These are phyloP conservation scores for Coemansia pectinata DNA, from an alignment of 192 early-diverging fungal genomes.

Conservation along the genomic window DNA sequence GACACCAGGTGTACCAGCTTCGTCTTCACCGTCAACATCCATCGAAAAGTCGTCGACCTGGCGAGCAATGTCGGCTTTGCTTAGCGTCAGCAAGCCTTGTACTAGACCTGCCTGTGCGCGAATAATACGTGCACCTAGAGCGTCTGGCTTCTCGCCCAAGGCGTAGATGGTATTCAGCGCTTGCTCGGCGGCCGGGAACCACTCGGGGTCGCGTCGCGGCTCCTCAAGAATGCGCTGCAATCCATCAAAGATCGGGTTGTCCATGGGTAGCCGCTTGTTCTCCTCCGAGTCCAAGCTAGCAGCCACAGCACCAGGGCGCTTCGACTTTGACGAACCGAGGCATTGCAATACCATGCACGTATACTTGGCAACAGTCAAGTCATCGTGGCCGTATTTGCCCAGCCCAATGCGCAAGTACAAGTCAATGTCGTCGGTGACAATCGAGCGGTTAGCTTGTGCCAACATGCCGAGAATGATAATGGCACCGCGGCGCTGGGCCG, in stretches of 20 bases:
- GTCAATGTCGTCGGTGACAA: conserved; percentile 87
- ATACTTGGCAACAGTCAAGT: conserved; percentile 83
- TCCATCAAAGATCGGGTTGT: conserved; percentile 61
- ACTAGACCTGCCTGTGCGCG: conserved; percentile 65
- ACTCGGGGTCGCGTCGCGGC: conserved; percentile 48
- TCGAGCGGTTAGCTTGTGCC: conserved; percentile 78
- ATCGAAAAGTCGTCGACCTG: conserved; percentile 17
- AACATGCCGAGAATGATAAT: conserved; percentile 94
- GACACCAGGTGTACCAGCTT: conserved; percentile 18
- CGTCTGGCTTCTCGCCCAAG: conserved; percentile 89
- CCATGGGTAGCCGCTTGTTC: conserved; percentile 56
- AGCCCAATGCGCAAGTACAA: conserved; percentile 81
- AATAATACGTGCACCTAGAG: conserved; percentile 76
- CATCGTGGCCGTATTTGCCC: conserved; percentile 76
- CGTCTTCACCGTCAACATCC: conserved; percentile 39
- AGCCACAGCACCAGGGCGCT: conserved; percentile 21
- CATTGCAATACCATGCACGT: conserved; percentile 93
- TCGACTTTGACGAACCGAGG: conserved; percentile 51
- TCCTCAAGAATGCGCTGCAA: conserved; percentile 56
- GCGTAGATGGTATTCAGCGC: conserved; percentile 91
- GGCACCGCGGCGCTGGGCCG: conserved; percentile 78
- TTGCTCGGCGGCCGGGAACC: conserved; percentile 93
- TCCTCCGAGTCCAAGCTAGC: conserved; percentile 25
- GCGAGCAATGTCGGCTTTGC: background rate
- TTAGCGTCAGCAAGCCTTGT: conserved; percentile 53